Percentiles rank a stretch among this genome's conserved stretches.
These are phyloP conservation scores for Parastagonospora avenae DNA, from an alignment of 2,329 filamentous ascomycete genomes.

Conservation along the genomic window DNA sequence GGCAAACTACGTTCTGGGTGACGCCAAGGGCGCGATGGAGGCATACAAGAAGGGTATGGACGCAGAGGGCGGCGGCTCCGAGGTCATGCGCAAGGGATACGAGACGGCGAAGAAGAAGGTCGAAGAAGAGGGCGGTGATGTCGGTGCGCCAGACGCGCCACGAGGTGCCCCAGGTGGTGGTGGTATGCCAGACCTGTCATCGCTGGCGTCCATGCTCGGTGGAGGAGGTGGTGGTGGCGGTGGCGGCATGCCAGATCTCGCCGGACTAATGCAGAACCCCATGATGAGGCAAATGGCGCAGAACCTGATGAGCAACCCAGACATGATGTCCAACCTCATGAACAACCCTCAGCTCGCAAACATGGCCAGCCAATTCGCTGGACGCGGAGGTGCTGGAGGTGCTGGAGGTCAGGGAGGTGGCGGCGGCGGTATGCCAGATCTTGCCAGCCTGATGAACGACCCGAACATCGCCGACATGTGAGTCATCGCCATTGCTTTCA, in stretches of 20 bases:
- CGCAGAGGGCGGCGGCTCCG: slow-evolving; percentile 90
- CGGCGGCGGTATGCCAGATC: slow-evolving; percentile 87
- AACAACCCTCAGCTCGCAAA: slow-evolving; percentile 86
- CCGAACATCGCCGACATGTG: slow-evolving; percentile 91
- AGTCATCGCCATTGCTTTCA: slow-evolving; percentile 50
- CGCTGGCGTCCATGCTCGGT: slow-evolving; percentile 63
- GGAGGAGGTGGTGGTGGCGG: slow-evolving; percentile 60
- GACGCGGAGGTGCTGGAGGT: slow-evolving; percentile 50
- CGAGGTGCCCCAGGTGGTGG: slow-evolving; percentile 54
- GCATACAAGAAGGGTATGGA: slow-evolving; percentile 94
- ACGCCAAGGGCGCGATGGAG: slow-evolving; percentile 90
- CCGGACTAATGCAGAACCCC: slow-evolving; percentile 70
- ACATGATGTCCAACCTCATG: slow-evolving; percentile 91
- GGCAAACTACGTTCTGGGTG: slow-evolving; percentile 87
- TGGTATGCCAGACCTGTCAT: slow-evolving; percentile 84
- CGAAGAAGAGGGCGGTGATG: slow-evolving; percentile 73
- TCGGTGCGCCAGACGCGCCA: slow-evolving; percentile 50
- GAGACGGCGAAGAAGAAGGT: slow-evolving; percentile 90
- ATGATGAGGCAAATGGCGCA: slow-evolving; percentile 99
- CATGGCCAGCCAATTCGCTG: slow-evolving; percentile 81
- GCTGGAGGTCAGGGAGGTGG: slow-evolving; percentile 66
- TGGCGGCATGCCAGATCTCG: slow-evolving; percentile 85
- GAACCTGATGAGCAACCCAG: slow-evolving; percentile 95
- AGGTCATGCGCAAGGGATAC: slow-evolving; percentile 96
- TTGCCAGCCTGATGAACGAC: slow-evolving; percentile 86